Evolutionary conservation across 2,329 filamentous ascomycete species (phyloP).

Genomic region (Stemphylium lycopersici): DNA sequence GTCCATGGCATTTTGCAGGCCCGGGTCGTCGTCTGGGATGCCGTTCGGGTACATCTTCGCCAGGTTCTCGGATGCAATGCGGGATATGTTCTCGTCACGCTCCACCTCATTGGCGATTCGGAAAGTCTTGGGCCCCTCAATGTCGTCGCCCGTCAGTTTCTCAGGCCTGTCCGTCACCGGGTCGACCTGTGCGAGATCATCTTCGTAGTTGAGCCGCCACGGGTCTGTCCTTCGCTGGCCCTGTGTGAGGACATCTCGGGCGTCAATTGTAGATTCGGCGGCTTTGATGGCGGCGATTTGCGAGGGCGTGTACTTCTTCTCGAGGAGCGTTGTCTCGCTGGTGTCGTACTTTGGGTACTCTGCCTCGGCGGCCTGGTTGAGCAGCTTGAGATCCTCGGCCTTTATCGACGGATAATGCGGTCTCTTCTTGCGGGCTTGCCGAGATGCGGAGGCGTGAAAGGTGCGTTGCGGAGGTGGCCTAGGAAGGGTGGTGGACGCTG

Average conservation of each 20-base stretch:
- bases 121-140: slow-evolving; percentile 31
- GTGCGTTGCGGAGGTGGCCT: slow-evolving; percentile 48
- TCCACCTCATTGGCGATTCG: slow-evolving; percentile 41
- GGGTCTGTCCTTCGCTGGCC: slow-evolving; percentile 74
- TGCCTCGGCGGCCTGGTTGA: slow-evolving; percentile 38
- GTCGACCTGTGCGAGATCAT: slow-evolving; percentile 79
- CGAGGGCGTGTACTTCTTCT: slow-evolving; percentile 74
- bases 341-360: slow-evolving; percentile 68
- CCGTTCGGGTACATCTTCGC: slow-evolving; percentile 47
- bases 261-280: slow-evolving; percentile 76
- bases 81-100: slow-evolving; percentile 39
- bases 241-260: slow-evolving; percentile 75
- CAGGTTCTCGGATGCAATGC: slow-evolving; percentile 42
- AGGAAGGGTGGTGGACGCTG: slow-evolving; percentile 30
- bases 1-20: slow-evolving; percentile 36
- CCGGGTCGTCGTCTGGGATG: slow-evolving; percentile 39
- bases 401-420: slow-evolving; percentile 54
- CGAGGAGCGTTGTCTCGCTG: slow-evolving; percentile 55
- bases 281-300: slow-evolving; percentile 83
- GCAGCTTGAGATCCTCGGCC: slow-evolving; percentile 48
- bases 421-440: slow-evolving; percentile 45
- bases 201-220: slow-evolving; percentile 70
- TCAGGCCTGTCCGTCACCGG: slow-evolving; percentile 70
- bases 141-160: slow-evolving; percentile 48
- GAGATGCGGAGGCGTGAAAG: slow-evolving; percentile 49